Conservation (phyloP, 768 basidiomycete species). For the Tulasnella sp. region DNA sequence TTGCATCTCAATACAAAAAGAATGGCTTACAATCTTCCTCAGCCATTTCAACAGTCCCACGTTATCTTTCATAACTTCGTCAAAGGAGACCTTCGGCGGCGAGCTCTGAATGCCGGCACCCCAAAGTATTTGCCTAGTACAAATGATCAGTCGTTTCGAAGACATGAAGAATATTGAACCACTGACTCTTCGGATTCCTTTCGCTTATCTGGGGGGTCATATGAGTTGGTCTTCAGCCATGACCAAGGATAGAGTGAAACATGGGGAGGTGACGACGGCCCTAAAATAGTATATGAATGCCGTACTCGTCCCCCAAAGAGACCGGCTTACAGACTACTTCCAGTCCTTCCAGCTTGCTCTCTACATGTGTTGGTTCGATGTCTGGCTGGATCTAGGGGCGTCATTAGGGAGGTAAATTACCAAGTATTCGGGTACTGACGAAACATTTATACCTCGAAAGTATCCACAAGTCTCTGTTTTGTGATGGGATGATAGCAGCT, state of each 20-base stretch:
- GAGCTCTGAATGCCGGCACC: slow-evolving; percentile 57
- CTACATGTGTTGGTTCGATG: slow-evolving; percentile 48
- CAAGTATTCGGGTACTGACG: slow-evolving; percentile 17
- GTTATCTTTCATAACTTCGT: slow-evolving; percentile 59
- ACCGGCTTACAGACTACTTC: slow-evolving; percentile 54
- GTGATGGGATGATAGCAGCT: slow-evolving; percentile 78
- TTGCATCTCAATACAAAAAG: not conserved
- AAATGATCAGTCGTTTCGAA: not conserved
- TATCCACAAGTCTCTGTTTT: slow-evolving; percentile 79
- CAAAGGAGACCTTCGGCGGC: slow-evolving; percentile 61
- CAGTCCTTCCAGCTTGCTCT: slow-evolving; percentile 48
- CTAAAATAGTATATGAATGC: slow-evolving; percentile 24
- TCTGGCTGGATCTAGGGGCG: slow-evolving; percentile 54
- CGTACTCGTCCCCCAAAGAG: not conserved
- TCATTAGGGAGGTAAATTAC: not conserved
- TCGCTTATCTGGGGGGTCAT: slow-evolving; percentile 47
- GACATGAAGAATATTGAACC: too few relatives aligned
- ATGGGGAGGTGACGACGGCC: slow-evolving; percentile 50
- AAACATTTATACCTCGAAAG: slow-evolving; percentile 71
- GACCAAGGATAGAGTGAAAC: slow-evolving; percentile 78
- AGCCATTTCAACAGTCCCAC: slow-evolving; percentile 70
- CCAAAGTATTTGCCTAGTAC: slow-evolving; percentile 63
- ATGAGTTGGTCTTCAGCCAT: slow-evolving; percentile 67
- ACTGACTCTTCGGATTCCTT: not conserved
- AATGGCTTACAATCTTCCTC: slow-evolving; percentile 50